Percentiles rank a stretch among this genome's conserved stretches.
phyloP scores from a whole-genome alignment of 1,284 basidiomycete genomes.

The Fomes fomentarius region DNA sequence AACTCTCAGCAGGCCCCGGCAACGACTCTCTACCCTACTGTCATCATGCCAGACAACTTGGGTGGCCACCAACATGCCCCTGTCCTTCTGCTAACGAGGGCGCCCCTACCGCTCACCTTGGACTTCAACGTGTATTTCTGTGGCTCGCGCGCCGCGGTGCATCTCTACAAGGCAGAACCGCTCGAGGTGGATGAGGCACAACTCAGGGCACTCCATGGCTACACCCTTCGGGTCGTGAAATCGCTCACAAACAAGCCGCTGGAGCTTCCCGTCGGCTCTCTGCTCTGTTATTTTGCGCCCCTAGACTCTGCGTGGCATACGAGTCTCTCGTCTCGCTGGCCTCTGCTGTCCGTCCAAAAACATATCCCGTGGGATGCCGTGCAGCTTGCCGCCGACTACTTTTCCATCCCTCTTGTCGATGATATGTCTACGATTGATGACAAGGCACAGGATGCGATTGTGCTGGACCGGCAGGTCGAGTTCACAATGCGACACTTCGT shows the following conservation, averaged over 20 bases:
- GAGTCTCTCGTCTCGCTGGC: conserved; percentile 30
- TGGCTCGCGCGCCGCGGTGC: conserved; percentile 46
- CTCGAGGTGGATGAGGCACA: conserved; percentile 50
- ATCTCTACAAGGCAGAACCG: conserved; percentile 49
- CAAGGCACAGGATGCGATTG: conserved; percentile 60
- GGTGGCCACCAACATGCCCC: conserved; percentile 50
- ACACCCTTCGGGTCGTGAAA: conserved; percentile 65
- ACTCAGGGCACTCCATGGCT: conserved; percentile 54
- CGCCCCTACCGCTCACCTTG: conserved; percentile 60
- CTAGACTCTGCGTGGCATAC: conserved; percentile 41
- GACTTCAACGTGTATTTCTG: conserved; percentile 62
- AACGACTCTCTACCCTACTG: conserved; percentile 53
- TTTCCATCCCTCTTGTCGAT: conserved; percentile 52
- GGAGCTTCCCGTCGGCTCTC: conserved; percentile 50
- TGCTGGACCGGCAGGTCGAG: conserved; percentile 78
- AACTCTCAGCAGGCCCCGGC: conserved; percentile 38
- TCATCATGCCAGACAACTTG: conserved; percentile 45
- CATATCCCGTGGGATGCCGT: conserved; percentile 70
- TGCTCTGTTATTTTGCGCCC: conserved; percentile 70
- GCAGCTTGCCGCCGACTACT: conserved; percentile 49
- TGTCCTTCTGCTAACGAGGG: conserved; percentile 64
- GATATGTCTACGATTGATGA: conserved; percentile 44
- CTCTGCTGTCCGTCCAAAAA: conserved; percentile 43
- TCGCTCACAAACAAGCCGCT: conserved; percentile 70
- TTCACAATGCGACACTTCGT: conserved; percentile 72